Conservation (phyloP, 129 eudicot genomes). For the Flaveria linearis region DNA sequence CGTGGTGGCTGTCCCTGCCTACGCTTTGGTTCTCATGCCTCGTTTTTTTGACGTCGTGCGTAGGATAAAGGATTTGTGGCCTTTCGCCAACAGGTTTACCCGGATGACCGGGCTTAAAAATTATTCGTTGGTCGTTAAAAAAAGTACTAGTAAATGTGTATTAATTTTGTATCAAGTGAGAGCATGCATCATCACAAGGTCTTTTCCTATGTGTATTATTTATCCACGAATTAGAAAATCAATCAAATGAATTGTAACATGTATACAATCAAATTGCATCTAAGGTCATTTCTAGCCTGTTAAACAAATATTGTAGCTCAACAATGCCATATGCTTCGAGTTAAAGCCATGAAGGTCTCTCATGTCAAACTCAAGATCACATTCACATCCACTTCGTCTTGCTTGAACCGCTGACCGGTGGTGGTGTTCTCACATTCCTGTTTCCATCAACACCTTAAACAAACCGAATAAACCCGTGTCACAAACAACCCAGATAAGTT, state of each 20-base stretch:
- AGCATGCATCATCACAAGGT: too few species aligned
- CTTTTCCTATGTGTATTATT: too few species aligned
- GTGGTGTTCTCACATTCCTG: slow-evolving; percentile 68
- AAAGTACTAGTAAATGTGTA: too few species aligned
- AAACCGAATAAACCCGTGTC: slow-evolving; percentile 13
- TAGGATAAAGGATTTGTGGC: too few species aligned
- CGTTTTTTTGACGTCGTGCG: too few species aligned
- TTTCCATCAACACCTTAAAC: slow-evolving; percentile 41
- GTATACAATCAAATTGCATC: slow-evolving; percentile 31
- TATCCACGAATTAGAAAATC: slow-evolving; percentile 3
- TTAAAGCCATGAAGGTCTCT: slow-evolving; percentile 41
- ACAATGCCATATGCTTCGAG: slow-evolving; percentile 54
- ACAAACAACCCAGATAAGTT: not conserved
- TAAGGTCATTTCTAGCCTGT: slow-evolving; percentile 20
- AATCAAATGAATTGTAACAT: slow-evolving; percentile 23
- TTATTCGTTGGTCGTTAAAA: too few species aligned
- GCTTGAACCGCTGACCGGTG: slow-evolving; percentile 56
- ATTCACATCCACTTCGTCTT: slow-evolving; percentile 60
- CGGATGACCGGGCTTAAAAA: too few species aligned
- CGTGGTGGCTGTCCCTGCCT: too few species aligned
- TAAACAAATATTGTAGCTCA: slow-evolving; percentile 28
- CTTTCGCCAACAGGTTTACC: too few species aligned
- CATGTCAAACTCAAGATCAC: slow-evolving; percentile 21
- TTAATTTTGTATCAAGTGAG: too few species aligned
- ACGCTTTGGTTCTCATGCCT: too few species aligned